Evolutionary conservation across 257 asterid species (phyloP), one percentile per base, ranked within the genome.

Genomic region (Solanum tarijense): DNA sequence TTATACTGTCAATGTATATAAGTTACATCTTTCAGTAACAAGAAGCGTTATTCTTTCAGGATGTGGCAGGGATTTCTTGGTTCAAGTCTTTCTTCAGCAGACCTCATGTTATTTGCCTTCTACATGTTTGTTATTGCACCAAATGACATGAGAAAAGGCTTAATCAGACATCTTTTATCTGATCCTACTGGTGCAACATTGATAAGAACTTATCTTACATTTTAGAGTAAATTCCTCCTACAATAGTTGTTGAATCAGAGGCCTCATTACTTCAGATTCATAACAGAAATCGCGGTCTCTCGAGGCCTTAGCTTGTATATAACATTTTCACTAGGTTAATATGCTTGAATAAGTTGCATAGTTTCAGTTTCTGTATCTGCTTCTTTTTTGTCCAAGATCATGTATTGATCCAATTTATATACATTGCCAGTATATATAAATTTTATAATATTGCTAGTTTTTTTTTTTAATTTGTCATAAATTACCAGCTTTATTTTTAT

Each of bases 61-160:
- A 96, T 96, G 99, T 94, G 98, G 29, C 99, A 97, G 84, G 99
- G 99, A 83, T 97, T 97, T 91, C 96, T 97, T n/a, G 99, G 99
- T 3, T 97, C 99, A 8, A 96, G 95, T 29, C 90, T 97, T 72
- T 97, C 99, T 12, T 96, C 99, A 2, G 92, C 87, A 29, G 99
- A 97, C 89, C 99, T 97, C 32, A 78, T 96, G 83, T 83, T 97
- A 85, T 97, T 97, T 73, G 98, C 99, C 20, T 89, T 97, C 14
- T 97, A 96, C 81, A 97, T 97, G 99, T 97, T 97, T 88, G 89
- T 96, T 35, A 93, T 97, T 87, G 98, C 99, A 35, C 99, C 99
- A 18, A 96, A 96, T 86, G 98, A 93, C 90, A 89, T 97, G 96
- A 94, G 99, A 91, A 96, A 93, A 93, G 34, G 92, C 92, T 95